Conservation (phyloP, 257 asterid genomes). For the Linaria vulgaris region DNA sequence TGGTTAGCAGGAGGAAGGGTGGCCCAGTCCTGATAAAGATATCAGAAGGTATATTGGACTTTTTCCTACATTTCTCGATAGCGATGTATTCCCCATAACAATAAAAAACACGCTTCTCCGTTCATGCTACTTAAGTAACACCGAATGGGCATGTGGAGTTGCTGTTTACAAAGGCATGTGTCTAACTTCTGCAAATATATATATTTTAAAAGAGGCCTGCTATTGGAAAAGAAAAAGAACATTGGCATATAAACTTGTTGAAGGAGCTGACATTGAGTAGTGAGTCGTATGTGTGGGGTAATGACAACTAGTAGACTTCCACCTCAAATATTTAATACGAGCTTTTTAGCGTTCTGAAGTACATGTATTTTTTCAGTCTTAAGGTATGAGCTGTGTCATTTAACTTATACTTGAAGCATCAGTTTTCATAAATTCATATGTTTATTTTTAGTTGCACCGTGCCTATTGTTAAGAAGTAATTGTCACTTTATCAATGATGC, state of each 20-base stretch:
- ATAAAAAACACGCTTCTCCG: slow-evolving; percentile 87
- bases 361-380: slow-evolving; percentile 14
- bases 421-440: not conserved
- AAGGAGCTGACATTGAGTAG: slow-evolving; percentile 14
- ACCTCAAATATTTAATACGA: slow-evolving; percentile 2
- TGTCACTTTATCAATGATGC: slow-evolving; percentile 4
- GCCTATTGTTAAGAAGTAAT: not conserved
- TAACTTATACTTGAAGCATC: not conserved
- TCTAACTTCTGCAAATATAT: slow-evolving; percentile 7
- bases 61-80: slow-evolving; percentile 97
- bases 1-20: too few relatives aligned
- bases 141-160: slow-evolving; percentile 99
- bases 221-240: not conserved
- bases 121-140: slow-evolving; percentile 94
- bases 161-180: slow-evolving; percentile 92
- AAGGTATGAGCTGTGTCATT: not conserved
- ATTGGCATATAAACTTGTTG: slow-evolving; percentile 8
- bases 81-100: slow-evolving; percentile 90
- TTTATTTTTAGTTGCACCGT: not conserved
- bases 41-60: slow-evolving; percentile 92
- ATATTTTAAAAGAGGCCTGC: not conserved
- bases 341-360: not conserved
- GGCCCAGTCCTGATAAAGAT: slow-evolving; percentile 91
- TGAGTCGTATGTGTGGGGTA: not conserved
- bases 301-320: slow-evolving; percentile 18